These are phyloP conservation scores for Aphanomyces astaci DNA, from an alignment of 352 stramenopile species.

Conservation along the genomic window DNA sequence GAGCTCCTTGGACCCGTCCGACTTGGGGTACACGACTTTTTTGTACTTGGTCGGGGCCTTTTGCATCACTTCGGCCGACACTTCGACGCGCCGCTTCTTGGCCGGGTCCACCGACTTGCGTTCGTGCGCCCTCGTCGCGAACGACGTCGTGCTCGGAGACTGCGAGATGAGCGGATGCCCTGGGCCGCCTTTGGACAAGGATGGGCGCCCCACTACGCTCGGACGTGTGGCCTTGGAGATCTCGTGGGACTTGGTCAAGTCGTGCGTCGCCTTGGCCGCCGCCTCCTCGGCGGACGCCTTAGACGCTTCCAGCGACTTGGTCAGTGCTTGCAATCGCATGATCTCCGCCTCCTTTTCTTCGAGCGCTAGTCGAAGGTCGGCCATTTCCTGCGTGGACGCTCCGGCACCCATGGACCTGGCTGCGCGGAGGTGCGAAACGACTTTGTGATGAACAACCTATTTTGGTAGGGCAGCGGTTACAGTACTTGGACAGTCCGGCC, in stretches of 20 bases:
- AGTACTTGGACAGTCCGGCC: too few species aligned
- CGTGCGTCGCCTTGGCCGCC: slow-evolving; percentile 37
- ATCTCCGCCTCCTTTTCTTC: slow-evolving; percentile 21
- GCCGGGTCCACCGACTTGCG: slow-evolving; percentile 7
- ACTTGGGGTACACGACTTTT: slow-evolving; percentile 56
- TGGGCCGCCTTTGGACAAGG: background rate
- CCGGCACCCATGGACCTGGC: slow-evolving; percentile 1
- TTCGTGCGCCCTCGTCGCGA: slow-evolving; percentile 16
- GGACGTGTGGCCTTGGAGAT: slow-evolving; percentile 12
- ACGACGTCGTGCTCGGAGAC: background rate
- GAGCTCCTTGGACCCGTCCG: slow-evolving; percentile 42
- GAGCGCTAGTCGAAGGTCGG: slow-evolving; percentile 7
- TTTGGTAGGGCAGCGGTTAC: background rate
- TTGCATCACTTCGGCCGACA: slow-evolving; percentile 72
- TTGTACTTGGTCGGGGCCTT: slow-evolving; percentile 38
- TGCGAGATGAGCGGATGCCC: background rate
- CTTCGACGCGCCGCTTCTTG: slow-evolving; percentile 47
- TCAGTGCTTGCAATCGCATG: background rate
- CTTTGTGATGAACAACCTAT: background rate
- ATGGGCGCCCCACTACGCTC: slow-evolving; percentile 24
- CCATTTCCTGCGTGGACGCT: slow-evolving; percentile 12
- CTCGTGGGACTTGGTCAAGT: slow-evolving; percentile 36
- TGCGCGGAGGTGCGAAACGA: background rate
- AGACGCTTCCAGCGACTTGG: slow-evolving; percentile 9
- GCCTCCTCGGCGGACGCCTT: background rate